Evolutionary conservation across 2,329 filamentous ascomycete genomes (phyloP).

Genomic region (Amauroascus verrucosus): DNA sequence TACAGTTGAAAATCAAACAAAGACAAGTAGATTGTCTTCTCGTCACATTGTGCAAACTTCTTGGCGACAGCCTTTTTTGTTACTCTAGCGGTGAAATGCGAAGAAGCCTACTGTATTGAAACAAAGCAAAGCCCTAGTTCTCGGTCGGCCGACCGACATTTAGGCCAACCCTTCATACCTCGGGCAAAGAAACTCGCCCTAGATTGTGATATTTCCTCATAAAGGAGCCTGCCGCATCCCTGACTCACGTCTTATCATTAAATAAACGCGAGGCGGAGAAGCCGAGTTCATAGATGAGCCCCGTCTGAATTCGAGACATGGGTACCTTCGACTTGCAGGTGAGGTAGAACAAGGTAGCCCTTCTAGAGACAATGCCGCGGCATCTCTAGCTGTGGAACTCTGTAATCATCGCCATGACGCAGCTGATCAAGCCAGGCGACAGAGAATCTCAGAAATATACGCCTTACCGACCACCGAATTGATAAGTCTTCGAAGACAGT

Average conservation of each 20-base stretch:
- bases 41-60: neutral
- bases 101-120: neutral
- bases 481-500: neutral
- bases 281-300: neutral
- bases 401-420: neutral
- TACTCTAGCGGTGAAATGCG: neutral
- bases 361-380: neutral
- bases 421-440: neutral
- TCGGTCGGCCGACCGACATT: conserved; percentile 5
- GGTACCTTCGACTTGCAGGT: neutral
- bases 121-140: neutral
- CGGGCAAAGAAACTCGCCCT: neutral
- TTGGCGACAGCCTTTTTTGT: conserved; percentile 1
- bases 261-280: conserved; percentile 1
- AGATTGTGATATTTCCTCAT: neutral
- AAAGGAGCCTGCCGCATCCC: neutral
- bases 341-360: neutral
- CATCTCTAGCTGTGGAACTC: neutral
- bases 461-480: neutral
- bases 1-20: conserved; percentile 1
- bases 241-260: neutral
- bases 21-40: conserved; percentile 10
- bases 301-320: neutral
- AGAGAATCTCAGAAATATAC: neutral
- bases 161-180: neutral